Evolutionary conservation across 2,329 filamentous ascomycete genomes (phyloP), one percentile per base, ranked within the genome.

Genomic region (Colletotrichum aenigma): DNA sequence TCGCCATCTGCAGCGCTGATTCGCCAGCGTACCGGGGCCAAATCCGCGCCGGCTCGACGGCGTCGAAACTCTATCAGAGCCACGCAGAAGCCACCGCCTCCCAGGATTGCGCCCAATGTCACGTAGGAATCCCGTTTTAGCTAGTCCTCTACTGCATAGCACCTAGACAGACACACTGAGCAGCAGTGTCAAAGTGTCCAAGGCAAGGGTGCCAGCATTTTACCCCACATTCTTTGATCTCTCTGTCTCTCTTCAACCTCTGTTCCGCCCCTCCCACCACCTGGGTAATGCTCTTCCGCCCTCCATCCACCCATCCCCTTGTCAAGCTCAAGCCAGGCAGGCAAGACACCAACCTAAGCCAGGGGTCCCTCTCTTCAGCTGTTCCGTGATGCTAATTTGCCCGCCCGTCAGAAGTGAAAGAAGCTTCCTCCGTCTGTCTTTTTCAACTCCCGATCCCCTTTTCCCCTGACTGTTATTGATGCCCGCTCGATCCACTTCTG

Each of bases 21-120:
- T 70, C 43, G 66, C n/a, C 26, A 24, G 30, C 13, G 26, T 3
- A 26, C 16, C 16, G 12, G 58, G 58, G 26, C 7, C 26, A 65
- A 34, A 34, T 24, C 26, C 34, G 32, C 48, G 56, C 43, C 66
- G 38, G 30, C 30, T 21, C 38, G 34, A 30, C 38, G 64, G 13
- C 55, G 65, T 55, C 65, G 62, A 56, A 65, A 70, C 58, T 64
- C 55, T 70, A 74, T 58, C 66, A 70, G 26, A 69, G 65, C 58
- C 36, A 65, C 28, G 16, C 32, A 30, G 34, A 61, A 68, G n/a
- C 56, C 64, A 52, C 52, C 38, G 32, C 26, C 9, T 24, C 43
- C 38, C 4, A 73, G 56, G 56, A 28, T 64, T 70, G 12, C 21
- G 38, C 10, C 55, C 28, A 62, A 56, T 69, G 70, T 21, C 65